Evolutionary conservation across 192 early-diverging fungal genomes (phyloP).

Genomic region (Backusella westeae): DNA sequence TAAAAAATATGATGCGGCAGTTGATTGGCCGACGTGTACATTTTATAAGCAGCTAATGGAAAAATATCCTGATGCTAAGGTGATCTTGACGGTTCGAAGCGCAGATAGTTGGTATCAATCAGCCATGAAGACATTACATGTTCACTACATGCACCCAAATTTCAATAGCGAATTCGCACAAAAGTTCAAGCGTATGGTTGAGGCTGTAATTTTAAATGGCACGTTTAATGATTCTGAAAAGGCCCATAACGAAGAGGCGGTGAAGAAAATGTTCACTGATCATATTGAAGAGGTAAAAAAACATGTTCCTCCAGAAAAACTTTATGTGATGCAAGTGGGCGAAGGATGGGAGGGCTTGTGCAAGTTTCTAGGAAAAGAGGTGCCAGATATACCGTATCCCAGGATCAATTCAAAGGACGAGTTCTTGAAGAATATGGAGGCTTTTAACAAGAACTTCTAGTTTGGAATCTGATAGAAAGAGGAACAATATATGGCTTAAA

Average conservation of each 20-base stretch:
- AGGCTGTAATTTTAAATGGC: not conserved
- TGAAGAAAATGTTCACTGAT: not conserved
- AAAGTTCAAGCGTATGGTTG: not conserved
- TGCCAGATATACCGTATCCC: constrained; percentile 5
- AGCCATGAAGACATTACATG: not conserved
- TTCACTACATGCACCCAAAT: not conserved
- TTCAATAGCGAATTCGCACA: not conserved
- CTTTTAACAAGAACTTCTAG: not conserved
- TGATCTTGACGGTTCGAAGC: constrained; percentile 17
- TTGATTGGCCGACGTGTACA: constrained; percentile 21
- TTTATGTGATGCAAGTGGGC: constrained; percentile 2
- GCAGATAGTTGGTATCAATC: constrained; percentile 20
- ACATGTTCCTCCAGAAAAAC: not conserved
- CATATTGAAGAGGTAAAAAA: constrained; percentile 1
- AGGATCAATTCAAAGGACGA: not conserved
- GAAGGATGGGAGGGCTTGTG: constrained; percentile 12
- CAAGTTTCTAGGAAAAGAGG: not conserved
- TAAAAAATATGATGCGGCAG: constrained; percentile 13
- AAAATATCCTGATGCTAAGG: constrained; percentile 25
- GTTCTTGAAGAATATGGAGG: not conserved
- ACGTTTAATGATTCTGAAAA: not conserved
- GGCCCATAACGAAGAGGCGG: not conserved
- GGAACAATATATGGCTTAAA: not conserved
- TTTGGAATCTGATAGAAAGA: not conserved
- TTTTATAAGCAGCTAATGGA: constrained; percentile 21